These are phyloP conservation scores for Clarireedia homoeocarpa DNA, from an alignment of 2,329 filamentous ascomycete species.

Conservation along the genomic window DNA sequence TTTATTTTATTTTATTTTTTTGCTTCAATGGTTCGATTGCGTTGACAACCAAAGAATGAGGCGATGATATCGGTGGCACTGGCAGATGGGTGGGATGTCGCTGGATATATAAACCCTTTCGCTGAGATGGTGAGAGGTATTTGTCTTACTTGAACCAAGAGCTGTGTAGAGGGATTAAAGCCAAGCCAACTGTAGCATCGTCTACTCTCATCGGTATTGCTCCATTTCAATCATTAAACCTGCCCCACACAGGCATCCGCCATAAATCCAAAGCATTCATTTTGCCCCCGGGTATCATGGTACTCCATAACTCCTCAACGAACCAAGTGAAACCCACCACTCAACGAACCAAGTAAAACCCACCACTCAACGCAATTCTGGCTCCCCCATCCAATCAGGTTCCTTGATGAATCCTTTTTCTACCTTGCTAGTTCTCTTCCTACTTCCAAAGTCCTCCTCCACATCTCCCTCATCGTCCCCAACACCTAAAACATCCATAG, in stretches of 20 bases:
- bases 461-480: slow-evolving; percentile 6
- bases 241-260: no score
- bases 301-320: not conserved
- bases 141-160: not conserved
- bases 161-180: not conserved
- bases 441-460: slow-evolving; percentile 8
- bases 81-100: no score
- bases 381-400: slow-evolving; percentile 30
- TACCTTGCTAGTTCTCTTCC: not conserved
- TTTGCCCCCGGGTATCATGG: not conserved
- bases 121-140: not conserved
- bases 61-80: no score
- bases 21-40: not conserved
- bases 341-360: not conserved
- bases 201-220: no score
- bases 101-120: no score
- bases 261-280: no score
- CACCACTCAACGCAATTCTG: slow-evolving; percentile 23
- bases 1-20: not conserved
- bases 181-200: no score
- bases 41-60: no score
- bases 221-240: no score
- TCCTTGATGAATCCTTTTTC: slow-evolving; percentile 21
- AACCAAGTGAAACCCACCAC: not conserved
- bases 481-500: slow-evolving; percentile 13